Evolutionary conservation across 768 basidiomycete species (phyloP).

Genomic region (Suillus subaureus): DNA sequence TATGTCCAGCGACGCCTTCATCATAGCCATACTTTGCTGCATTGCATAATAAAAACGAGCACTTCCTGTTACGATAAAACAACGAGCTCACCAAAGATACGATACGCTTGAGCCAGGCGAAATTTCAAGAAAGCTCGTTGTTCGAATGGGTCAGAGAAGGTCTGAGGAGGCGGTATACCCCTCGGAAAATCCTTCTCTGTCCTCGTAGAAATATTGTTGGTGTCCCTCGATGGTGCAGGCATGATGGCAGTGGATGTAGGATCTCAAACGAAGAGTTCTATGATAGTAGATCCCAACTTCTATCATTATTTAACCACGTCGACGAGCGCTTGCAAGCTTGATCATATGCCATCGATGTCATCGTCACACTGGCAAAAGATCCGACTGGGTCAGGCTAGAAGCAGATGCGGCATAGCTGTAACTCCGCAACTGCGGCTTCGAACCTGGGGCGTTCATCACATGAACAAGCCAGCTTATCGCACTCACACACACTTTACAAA

Average conservation of each 20-base stretch:
- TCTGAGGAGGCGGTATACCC: constrained; percentile 17
- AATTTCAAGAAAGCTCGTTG: constrained; percentile 47
- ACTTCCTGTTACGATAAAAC: neutral
- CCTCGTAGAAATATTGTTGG: neutral
- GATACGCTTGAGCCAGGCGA: constrained; percentile 47
- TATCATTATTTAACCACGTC: neutral
- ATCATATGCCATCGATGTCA: neutral
- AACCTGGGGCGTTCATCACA: neutral
- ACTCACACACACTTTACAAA: too few relatives aligned
- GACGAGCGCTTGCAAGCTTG: neutral
- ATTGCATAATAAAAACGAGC: constrained; percentile 19
- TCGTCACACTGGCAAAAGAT: neutral
- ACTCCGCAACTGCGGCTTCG: neutral
- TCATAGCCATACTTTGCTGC: constrained; percentile 41
- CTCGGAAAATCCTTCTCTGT: neutral
- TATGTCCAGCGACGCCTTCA: constrained; percentile 53
- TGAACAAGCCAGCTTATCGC: neutral
- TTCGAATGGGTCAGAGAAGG: constrained; percentile 37
- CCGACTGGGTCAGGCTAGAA: neutral
- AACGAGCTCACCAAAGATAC: constrained; percentile 42
- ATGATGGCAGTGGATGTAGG: neutral
- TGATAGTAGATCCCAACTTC: too few relatives aligned
- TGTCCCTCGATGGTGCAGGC: too few relatives aligned
- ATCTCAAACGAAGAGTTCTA: neutral
- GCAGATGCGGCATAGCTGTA: neutral